phyloP scores from a whole-genome alignment of 148 eudicot genomes.

The Silene uniflora region DNA sequence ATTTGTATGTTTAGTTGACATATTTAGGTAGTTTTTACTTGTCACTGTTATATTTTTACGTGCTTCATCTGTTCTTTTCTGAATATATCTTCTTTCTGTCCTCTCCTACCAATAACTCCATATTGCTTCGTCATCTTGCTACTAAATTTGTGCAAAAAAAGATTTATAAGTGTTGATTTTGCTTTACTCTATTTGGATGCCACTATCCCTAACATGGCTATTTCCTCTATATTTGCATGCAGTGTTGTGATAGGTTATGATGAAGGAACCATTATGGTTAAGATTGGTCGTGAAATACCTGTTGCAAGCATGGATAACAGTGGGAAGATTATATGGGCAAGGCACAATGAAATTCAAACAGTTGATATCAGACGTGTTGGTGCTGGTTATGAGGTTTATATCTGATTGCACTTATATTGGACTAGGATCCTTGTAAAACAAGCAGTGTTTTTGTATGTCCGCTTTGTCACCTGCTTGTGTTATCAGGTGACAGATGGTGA shows the following conservation, averaged over 20 bases:
- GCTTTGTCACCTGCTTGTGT: constrained; percentile 12
- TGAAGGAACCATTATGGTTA: constrained; percentile 89
- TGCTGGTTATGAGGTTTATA: constrained; percentile 75
- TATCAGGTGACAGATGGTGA: constrained; percentile 92
- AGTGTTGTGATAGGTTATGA: constrained; percentile 84
- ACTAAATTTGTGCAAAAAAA: neutral
- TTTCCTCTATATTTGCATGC: constrained; percentile 9
- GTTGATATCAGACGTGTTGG: constrained; percentile 84
- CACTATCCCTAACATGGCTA: neutral
- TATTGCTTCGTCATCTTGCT: neutral
- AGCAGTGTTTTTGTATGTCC: neutral
- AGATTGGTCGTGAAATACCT: constrained; percentile 89
- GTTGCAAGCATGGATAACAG: constrained; percentile 93
- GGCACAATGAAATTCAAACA: constrained; percentile 91
- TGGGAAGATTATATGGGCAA: constrained; percentile 91
- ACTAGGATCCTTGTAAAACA: neutral
- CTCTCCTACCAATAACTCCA: neutral
- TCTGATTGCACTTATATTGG: constrained; percentile 17
- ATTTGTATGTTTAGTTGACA: neutral
- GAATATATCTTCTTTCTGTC: neutral
- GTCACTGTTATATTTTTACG: neutral
- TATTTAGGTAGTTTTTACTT: neutral
- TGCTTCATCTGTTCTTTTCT: neutral
- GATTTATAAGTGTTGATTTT: neutral
- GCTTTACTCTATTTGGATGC: neutral